Percentiles rank a stretch among this genome's conserved stretches.
Conservation (phyloP, 83 land plant genomes). For the Picea engelmannii region DNA sequence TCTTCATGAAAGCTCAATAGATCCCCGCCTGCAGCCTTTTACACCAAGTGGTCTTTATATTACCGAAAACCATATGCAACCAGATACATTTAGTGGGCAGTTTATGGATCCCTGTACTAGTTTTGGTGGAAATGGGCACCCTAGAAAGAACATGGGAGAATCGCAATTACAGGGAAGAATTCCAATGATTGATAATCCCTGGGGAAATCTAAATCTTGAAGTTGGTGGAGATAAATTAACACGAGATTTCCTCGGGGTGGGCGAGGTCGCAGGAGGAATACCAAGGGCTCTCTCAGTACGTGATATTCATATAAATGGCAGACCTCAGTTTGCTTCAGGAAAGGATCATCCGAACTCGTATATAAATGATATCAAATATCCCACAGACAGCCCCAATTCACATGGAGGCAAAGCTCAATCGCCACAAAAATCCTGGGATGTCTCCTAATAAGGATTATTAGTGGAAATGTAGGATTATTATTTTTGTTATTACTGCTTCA, state of each 20-base stretch:
- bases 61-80: neutral
- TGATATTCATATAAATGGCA: neutral
- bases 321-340: neutral
- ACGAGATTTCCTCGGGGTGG: slow-evolving; percentile 9
- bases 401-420: neutral
- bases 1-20: neutral
- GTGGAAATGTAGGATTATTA: neutral
- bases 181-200: neutral
- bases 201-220: neutral
- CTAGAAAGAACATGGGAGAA: neutral
- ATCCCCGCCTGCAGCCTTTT: neutral
- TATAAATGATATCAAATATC: neutral
- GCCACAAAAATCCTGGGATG: slow-evolving; percentile 16
- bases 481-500: neutral
- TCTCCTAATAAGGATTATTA: neutral
- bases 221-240: slow-evolving; percentile 15
- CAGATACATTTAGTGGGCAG: neutral
- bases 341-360: neutral
- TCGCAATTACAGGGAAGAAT: neutral
- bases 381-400: neutral
- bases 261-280: neutral
- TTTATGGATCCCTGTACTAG: neutral
- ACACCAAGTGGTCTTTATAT: neutral
- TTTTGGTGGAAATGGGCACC: neutral
- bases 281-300: neutral